Evolutionary conservation across 495 filamentous ascomycete genomes (phyloP).

Genomic region (Amniculicola lignicola): DNA sequence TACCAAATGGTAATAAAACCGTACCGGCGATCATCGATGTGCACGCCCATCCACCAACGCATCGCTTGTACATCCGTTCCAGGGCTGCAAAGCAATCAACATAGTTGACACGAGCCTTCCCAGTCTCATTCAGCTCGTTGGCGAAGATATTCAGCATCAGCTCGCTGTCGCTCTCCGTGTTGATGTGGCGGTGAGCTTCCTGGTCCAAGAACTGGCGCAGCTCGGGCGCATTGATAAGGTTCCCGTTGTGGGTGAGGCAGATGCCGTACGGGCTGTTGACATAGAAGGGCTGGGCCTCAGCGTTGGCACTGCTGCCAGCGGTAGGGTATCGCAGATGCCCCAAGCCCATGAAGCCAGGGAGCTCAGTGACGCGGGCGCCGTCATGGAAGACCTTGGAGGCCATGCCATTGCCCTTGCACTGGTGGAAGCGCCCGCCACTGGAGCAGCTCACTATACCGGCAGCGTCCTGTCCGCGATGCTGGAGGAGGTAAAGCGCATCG

Average conservation of each 20-base stretch:
- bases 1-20: constrained; percentile 4
- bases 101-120: constrained; percentile 88
- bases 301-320: constrained; percentile 77
- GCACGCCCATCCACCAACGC: constrained; percentile 82
- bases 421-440: constrained; percentile 74
- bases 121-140: constrained; percentile 89
- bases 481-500: constrained; percentile 84
- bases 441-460: constrained; percentile 82
- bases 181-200: constrained; percentile 91
- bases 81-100: constrained; percentile 84
- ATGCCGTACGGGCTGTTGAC: constrained; percentile 88
- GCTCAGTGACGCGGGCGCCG: constrained; percentile 68
- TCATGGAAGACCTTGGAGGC: constrained; percentile 83
- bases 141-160: constrained; percentile 95
- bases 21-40: constrained; percentile 87
- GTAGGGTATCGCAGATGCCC: constrained; percentile 90
- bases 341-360: constrained; percentile 87
- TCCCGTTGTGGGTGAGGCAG: constrained; percentile 75
- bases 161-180: constrained; percentile 94
- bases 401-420: constrained; percentile 91
- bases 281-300: constrained; percentile 86
- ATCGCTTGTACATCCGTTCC: constrained; percentile 69
- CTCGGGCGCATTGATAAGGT: constrained; percentile 87
- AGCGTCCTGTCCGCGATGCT: constrained; percentile 87
- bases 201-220: constrained; percentile 76